phyloP scores from a whole-genome alignment of 805 yeast species.

The Zygoascus bituminiphila region DNA sequence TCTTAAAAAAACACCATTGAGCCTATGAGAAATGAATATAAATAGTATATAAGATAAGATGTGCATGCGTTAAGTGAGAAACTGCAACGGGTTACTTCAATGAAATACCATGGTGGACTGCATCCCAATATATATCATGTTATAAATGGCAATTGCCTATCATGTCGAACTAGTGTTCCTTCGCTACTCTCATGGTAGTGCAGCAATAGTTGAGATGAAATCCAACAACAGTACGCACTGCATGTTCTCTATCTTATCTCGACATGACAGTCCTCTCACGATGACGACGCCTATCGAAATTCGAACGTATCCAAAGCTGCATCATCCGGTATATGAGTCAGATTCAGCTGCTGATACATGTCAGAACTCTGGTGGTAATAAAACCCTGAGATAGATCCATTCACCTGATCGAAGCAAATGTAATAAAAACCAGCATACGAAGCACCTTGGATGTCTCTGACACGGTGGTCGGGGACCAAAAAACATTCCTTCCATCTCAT shows the following conservation, averaged over 20 bases:
- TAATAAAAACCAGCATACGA: constrained; percentile 92
- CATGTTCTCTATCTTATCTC: not conserved
- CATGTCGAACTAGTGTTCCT: no score
- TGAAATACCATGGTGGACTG: no score
- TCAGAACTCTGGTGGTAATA: constrained; percentile 78
- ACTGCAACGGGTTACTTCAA: no score
- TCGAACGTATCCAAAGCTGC: constrained; percentile 35
- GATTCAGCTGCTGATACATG: constrained; percentile 67
- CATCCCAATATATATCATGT: no score
- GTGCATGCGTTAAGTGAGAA: no score
- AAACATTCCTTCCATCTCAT: constrained; percentile 96
- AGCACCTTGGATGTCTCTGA: constrained; percentile 59
- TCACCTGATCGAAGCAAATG: constrained; percentile 67
- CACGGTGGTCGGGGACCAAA: constrained; percentile 66
- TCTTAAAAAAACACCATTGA: no score
- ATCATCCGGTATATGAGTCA: constrained; percentile 44
- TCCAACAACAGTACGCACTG: no score
- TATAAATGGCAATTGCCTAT: no score
- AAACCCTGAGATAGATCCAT: constrained; percentile 70
- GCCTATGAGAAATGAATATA: no score
- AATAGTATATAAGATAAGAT: no score
- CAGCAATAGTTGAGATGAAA: no score
- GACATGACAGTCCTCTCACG: not conserved
- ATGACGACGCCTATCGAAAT: constrained; percentile 17
- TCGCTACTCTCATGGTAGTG: no score